phyloP scores from a whole-genome alignment of 2,329 filamentous ascomycete species.

The Amauroascus niger region DNA sequence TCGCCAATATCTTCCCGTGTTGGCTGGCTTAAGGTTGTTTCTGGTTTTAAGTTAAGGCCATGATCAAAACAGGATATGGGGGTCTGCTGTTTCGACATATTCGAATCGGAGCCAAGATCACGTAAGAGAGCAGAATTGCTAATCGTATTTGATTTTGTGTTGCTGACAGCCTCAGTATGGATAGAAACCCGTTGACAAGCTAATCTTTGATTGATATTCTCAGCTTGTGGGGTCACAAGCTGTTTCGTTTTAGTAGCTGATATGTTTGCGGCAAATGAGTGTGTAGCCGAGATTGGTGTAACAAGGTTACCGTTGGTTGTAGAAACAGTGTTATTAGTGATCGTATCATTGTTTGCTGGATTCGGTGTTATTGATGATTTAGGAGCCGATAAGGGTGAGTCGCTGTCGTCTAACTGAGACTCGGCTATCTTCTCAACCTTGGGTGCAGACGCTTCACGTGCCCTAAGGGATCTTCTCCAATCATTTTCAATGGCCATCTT shows the following conservation, averaged over 20 bases:
- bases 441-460: neutral
- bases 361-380: neutral
- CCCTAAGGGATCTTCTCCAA: slow-evolving; percentile 23
- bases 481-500: slow-evolving; percentile 61
- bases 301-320: neutral
- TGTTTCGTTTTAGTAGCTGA: neutral
- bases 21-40: neutral
- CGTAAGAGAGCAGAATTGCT: neutral
- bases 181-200: neutral
- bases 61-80: too few relatives aligned
- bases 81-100: neutral
- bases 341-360: neutral
- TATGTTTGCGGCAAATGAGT: neutral
- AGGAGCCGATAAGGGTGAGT: neutral
- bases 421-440: neutral
- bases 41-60: neutral
- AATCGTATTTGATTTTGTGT: neutral
- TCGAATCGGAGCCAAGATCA: neutral
- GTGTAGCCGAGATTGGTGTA: neutral
- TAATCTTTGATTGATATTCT: neutral
- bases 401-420: neutral
- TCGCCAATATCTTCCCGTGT: neutral
- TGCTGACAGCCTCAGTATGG: neutral
- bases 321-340: neutral
- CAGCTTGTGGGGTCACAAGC: neutral